Evolutionary conservation across 1,284 basidiomycete genomes (phyloP).

Genomic region (Vanrija pseudolonga): DNA sequence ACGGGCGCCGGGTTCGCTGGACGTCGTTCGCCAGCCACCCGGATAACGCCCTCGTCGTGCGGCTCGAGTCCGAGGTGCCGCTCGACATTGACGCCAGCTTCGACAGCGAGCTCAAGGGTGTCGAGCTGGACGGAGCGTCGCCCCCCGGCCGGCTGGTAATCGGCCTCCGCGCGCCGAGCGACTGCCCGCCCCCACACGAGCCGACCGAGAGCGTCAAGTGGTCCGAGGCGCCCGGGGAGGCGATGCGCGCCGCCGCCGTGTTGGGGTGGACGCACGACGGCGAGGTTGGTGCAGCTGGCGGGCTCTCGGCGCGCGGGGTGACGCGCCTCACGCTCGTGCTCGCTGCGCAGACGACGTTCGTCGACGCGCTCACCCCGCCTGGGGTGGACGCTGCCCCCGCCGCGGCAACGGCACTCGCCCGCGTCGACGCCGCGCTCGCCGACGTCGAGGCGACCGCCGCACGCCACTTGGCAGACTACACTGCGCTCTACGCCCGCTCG

Average conservation of each 20-base stretch:
- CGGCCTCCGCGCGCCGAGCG: too few relatives aligned
- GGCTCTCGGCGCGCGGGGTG: not conserved
- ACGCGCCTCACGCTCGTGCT: not conserved
- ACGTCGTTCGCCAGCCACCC: not conserved
- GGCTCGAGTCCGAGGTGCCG: not conserved
- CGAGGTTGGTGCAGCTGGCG: not conserved
- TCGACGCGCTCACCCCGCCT: not conserved
- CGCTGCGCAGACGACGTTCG: not conserved
- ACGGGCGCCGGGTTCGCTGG: not conserved
- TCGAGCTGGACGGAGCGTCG: too few relatives aligned
- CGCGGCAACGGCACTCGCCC: not conserved
- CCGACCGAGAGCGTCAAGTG: too few relatives aligned
- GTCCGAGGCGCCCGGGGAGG: too few relatives aligned
- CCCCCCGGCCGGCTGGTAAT: too few relatives aligned
- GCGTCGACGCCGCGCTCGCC: not conserved
- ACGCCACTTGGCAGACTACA: not conserved
- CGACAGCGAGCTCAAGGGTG: too few relatives aligned
- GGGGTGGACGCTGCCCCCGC: too few relatives aligned
- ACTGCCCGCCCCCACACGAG: too few relatives aligned
- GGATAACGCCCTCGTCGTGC: not conserved
- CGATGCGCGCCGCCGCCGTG: too few relatives aligned
- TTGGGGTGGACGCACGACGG: not conserved
- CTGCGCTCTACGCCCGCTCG: not conserved
- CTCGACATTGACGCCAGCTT: too few relatives aligned
- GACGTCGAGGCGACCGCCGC: not conserved